Evolutionary conservation across 2,329 filamentous ascomycete genomes (phyloP).

Genomic region (Fusarium duplospermum): DNA sequence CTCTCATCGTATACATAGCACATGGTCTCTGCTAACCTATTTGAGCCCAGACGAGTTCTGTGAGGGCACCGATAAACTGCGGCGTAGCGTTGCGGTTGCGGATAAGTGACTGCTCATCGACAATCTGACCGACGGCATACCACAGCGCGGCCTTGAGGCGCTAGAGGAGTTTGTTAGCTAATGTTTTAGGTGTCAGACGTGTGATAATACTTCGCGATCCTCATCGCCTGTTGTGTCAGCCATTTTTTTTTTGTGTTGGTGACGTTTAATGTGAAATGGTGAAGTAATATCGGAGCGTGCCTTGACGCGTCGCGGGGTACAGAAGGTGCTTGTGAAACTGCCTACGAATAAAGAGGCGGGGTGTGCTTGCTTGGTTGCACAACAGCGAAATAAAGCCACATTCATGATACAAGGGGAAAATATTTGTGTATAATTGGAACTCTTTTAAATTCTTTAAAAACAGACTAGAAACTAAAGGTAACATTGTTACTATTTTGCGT

Average conservation of each 20-base stretch:
- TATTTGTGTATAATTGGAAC: neutral
- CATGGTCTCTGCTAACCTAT: too few species aligned
- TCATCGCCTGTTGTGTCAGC: slow-evolving; percentile 48
- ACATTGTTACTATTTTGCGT: neutral
- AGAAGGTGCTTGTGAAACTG: neutral
- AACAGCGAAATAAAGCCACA: neutral
- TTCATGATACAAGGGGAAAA: neutral
- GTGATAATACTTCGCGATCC: slow-evolving; percentile 50
- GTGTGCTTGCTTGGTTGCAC: neutral
- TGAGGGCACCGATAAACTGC: slow-evolving; percentile 88
- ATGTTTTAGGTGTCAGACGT: too few species aligned
- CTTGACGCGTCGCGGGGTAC: slow-evolving; percentile 37
- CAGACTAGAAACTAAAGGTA: neutral
- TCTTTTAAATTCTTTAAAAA: neutral
- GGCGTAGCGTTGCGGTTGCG: slow-evolving; percentile 84
- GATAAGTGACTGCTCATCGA: slow-evolving; percentile 79
- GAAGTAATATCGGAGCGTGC: slow-evolving; percentile 11
- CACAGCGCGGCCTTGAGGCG: slow-evolving; percentile 87
- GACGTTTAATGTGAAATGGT: slow-evolving; percentile 1
- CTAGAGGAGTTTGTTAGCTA: slow-evolving; percentile 54
- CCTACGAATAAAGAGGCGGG: slow-evolving; percentile 12
- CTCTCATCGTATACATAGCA: neutral
- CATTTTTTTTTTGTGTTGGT: slow-evolving; percentile 40
- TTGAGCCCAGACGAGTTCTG: slow-evolving; percentile 88
- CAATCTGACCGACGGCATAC: slow-evolving; percentile 86